phyloP scores from a whole-genome alignment of 2,329 filamentous ascomycete species.

The Exserohilum rostratum region DNA sequence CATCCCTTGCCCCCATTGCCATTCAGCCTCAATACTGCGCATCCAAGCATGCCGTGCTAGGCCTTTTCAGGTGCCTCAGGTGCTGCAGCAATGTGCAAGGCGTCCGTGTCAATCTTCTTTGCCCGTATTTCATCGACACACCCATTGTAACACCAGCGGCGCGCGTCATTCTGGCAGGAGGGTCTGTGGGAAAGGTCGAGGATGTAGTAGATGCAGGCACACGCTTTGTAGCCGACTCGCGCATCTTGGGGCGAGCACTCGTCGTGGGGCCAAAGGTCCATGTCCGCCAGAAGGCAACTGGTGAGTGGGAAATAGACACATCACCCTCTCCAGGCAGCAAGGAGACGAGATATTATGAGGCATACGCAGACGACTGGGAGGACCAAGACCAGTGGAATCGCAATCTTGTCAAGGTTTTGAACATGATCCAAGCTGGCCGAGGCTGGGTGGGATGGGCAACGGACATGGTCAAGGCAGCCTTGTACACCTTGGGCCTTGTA shows the following conservation, averaged over 20 bases:
- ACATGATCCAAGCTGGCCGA: conserved; percentile 55
- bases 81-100: conserved; percentile 56
- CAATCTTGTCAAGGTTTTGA: conserved; percentile 61
- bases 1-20: conserved; percentile 55
- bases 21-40: conserved; percentile 61
- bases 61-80: conserved; percentile 66
- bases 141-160: conserved; percentile 60
- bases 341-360: conserved; percentile 63
- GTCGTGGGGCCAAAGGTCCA: conserved; percentile 63
- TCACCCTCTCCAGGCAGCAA: conserved; percentile 36
- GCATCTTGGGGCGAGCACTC: conserved; percentile 63
- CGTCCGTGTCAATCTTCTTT: conserved; percentile 69
- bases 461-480: conserved; percentile 47
- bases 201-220: conserved; percentile 70
- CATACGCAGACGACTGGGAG: conserved; percentile 64
- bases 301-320: conserved; percentile 39
- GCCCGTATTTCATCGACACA: conserved; percentile 70
- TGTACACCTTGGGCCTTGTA: conserved; percentile 32
- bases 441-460: conserved; percentile 61
- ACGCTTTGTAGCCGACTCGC: conserved; percentile 64
- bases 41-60: conserved; percentile 70
- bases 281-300: conserved; percentile 50
- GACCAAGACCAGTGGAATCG: conserved; percentile 63
- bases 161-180: conserved; percentile 62
- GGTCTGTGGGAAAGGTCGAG: conserved; percentile 58